Percentiles rank a stretch among this genome's conserved stretches.
Conservation (phyloP, 176 grass and related monocot genomes). For the Phoenix dactylifera region DNA sequence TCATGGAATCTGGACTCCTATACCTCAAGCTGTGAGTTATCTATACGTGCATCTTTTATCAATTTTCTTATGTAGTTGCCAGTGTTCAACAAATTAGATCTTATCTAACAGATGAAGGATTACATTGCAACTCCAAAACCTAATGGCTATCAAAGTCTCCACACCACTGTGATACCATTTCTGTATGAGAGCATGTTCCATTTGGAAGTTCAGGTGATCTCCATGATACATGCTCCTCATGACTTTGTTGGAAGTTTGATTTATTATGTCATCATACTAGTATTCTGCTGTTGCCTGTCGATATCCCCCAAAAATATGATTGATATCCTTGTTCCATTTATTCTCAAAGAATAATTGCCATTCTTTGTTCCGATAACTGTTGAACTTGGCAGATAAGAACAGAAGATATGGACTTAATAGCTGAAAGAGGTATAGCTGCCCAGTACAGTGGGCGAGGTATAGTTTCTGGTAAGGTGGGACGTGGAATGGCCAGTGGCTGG, state of each 20-base stretch:
- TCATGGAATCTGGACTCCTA: slow-evolving; percentile 96
- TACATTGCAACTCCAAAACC: slow-evolving; percentile 99
- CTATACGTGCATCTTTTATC: slow-evolving; percentile 5
- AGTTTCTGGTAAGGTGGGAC: slow-evolving; percentile 43
- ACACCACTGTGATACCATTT: slow-evolving; percentile 96
- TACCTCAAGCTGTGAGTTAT: slow-evolving; percentile 91
- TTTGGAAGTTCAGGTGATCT: slow-evolving; percentile 86
- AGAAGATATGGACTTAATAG: slow-evolving; percentile 97
- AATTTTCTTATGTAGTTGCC: slow-evolving; percentile 5
- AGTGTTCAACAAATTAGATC: slow-evolving; percentile 8
- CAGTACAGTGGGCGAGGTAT: slow-evolving; percentile 78
- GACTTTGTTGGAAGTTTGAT: not conserved
- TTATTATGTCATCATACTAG: too few species aligned
- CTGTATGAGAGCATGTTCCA: slow-evolving; percentile 96
- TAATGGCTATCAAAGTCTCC: slow-evolving; percentile 94
- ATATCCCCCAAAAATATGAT: too few species aligned
- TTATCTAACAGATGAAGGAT: slow-evolving; percentile 71
- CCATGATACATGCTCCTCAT: not conserved
- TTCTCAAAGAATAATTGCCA: too few species aligned
- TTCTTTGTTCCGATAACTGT: too few species aligned
- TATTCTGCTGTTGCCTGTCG: too few species aligned
- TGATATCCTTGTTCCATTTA: too few species aligned
- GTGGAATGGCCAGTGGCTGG: slow-evolving; percentile 56
- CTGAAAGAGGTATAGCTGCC: slow-evolving; percentile 97
- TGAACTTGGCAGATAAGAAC: slow-evolving; percentile 72